These are phyloP conservation scores for Pueraria montana DNA, from an alignment of 306 rosid genomes.

Conservation along the genomic window DNA sequence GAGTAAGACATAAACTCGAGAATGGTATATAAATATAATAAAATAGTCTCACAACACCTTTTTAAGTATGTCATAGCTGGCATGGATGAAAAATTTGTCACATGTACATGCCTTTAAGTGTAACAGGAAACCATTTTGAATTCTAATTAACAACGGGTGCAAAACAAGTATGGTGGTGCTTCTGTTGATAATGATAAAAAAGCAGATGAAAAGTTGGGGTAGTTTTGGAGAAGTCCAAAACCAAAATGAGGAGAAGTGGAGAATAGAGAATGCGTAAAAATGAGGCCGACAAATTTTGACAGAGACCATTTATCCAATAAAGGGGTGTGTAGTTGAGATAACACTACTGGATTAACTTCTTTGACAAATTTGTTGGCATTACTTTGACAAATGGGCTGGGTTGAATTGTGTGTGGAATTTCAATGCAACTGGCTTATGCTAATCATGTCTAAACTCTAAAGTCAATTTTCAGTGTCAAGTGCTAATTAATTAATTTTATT, in stretches of 20 bases:
- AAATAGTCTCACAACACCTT: not conserved
- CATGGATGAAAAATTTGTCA: not conserved
- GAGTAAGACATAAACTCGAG: not conserved
- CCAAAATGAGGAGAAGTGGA: slow-evolving; percentile 33
- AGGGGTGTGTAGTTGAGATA: slow-evolving; percentile 21
- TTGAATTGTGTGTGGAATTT: slow-evolving; percentile 9
- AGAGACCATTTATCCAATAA: not conserved
- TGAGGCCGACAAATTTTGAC: slow-evolving; percentile 33
- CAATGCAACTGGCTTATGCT: slow-evolving; percentile 26
- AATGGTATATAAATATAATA: not conserved
- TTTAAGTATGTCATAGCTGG: not conserved
- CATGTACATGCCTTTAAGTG: not conserved
- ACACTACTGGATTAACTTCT: not conserved
- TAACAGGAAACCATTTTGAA: slow-evolving; percentile 24
- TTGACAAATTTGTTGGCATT: slow-evolving; percentile 26
- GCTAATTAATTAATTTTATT: not conserved
- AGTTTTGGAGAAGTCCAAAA: slow-evolving; percentile 32
- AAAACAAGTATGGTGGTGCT: not conserved
- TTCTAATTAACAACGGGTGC: not conserved
- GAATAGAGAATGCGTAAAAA: slow-evolving; percentile 37
- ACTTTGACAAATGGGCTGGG: slow-evolving; percentile 34
- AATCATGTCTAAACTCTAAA: slow-evolving; percentile 15
- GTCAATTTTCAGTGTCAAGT: not conserved
- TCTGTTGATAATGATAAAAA: slow-evolving; percentile 18
- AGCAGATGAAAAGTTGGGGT: slow-evolving; percentile 6